Conservation (phyloP, 2,329 filamentous ascomycete species). For the Penicillium polonicum region DNA sequence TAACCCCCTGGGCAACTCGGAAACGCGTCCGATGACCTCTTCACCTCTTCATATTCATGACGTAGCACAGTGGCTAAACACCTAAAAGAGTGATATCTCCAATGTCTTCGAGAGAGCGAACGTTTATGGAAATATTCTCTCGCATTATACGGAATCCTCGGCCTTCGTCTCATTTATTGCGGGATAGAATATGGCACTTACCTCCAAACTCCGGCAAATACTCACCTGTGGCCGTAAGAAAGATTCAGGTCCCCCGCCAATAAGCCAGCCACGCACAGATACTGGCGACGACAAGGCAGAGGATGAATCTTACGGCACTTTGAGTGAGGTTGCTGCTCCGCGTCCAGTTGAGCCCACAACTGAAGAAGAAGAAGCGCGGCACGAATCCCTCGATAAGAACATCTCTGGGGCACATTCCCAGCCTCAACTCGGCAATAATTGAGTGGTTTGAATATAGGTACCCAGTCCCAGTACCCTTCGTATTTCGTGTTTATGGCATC, state of each 20-base stretch:
- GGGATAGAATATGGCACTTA: not conserved
- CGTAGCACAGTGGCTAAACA: constrained; percentile 3
- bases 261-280: not conserved
- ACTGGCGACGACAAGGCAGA: not conserved
- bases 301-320: not conserved
- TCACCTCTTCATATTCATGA: constrained; percentile 1
- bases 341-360: not conserved
- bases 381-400: not conserved
- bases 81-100: not conserved
- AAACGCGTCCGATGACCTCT: not conserved
- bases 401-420: not conserved
- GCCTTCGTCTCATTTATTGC: not conserved
- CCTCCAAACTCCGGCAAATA: not conserved
- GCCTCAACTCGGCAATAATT: constrained; percentile 6
- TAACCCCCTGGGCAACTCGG: not conserved
- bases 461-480: too few species aligned
- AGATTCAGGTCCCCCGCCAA: not conserved
- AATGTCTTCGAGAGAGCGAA: not conserved
- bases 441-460: not conserved
- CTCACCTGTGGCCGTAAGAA: constrained; percentile 1
- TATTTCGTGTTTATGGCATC: not conserved
- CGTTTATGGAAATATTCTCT: not conserved
- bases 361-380: not conserved
- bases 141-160: not conserved
- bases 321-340: constrained; percentile 5